Evolutionary conservation across 2,329 filamentous ascomycete genomes (phyloP).

Genomic region (Drechslerella stenobrocha): DNA sequence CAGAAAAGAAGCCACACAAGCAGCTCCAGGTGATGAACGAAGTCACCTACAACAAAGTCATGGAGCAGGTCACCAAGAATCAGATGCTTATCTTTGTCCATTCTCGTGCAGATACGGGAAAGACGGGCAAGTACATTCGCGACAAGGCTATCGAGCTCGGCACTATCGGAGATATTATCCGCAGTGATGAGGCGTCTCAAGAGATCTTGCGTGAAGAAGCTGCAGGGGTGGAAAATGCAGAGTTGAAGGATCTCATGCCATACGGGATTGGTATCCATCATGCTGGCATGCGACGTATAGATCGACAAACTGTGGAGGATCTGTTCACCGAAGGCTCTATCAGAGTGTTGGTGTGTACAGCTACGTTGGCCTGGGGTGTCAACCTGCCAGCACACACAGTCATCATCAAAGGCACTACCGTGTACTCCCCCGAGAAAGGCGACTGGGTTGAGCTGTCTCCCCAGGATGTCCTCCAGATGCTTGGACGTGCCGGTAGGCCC

Average conservation of each 20-base stretch:
- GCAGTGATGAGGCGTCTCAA: conserved; percentile 85
- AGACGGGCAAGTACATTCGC: conserved; percentile 92
- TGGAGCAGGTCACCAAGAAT: conserved; percentile 88
- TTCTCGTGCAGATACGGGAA: conserved; percentile 95
- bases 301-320: conserved; percentile 92
- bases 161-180: conserved; percentile 92
- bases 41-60: conserved; percentile 94
- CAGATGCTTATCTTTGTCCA: conserved; percentile 99
- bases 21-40: conserved; percentile 99
- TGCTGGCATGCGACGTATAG: conserved; percentile 92
- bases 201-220: conserved; percentile 86
- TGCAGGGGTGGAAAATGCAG: conserved; percentile 73
- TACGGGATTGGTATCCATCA: conserved; percentile 99
- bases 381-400: conserved; percentile 97
- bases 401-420: conserved; percentile 97
- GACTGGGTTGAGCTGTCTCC: conserved; percentile 97
- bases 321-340: conserved; percentile 88
- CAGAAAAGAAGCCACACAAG: conserved; percentile 97
- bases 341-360: conserved; percentile 93
- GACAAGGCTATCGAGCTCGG: conserved; percentile 97
- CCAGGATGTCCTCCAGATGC: conserved; percentile 97
- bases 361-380: conserved; percentile 98
- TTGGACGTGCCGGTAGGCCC: conserved; percentile 91
- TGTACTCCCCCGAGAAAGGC: conserved; percentile 98
- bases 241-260: conserved; percentile 89